Evolutionary conservation across 768 basidiomycete genomes (phyloP).

Genomic region (Ramaria rubella): DNA sequence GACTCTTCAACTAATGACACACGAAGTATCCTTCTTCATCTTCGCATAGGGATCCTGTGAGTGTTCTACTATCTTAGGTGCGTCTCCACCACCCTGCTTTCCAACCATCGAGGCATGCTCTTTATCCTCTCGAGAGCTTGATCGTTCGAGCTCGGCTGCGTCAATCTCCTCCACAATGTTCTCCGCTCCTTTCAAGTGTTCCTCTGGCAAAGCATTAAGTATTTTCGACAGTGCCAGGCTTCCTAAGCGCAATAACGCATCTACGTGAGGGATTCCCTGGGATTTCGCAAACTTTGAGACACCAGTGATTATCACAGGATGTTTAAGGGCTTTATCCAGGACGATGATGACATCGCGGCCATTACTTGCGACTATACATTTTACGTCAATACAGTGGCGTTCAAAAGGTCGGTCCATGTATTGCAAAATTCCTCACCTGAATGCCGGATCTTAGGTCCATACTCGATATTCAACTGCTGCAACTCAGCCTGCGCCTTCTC

Average conservation of each 20-base stretch:
- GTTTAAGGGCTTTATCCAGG: slow-evolving; percentile 17
- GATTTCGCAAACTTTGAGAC: slow-evolving; percentile 14
- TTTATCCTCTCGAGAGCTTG: slow-evolving; percentile 7
- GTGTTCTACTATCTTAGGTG: background rate
- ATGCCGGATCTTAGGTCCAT: slow-evolving; percentile 3
- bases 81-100: background rate
- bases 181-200: slow-evolving; percentile 3
- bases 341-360: slow-evolving; percentile 15
- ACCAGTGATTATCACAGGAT: slow-evolving; percentile 18
- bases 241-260: slow-evolving; percentile 13
- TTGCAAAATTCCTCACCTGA: background rate
- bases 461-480: background rate
- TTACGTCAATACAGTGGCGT: slow-evolving; percentile 4
- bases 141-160: slow-evolving; percentile 14
- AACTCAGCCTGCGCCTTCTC: slow-evolving; percentile 11
- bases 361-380: slow-evolving; percentile 12
- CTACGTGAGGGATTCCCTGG: slow-evolving; percentile 15
- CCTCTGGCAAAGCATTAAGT: slow-evolving; percentile 11
- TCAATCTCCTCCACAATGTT: slow-evolving; percentile 12
- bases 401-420: background rate
- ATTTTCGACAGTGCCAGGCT: slow-evolving; percentile 14
- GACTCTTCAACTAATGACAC: slow-evolving; percentile 5
- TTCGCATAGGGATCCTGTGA: slow-evolving; percentile 11
- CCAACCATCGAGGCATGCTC: slow-evolving; percentile 10
- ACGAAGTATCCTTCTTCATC: slow-evolving; percentile 12